Percentiles rank a stretch among this genome's conserved stretches.
phyloP scores from a whole-genome alignment of 129 eudicot genomes.

The Lonicera japonica region DNA sequence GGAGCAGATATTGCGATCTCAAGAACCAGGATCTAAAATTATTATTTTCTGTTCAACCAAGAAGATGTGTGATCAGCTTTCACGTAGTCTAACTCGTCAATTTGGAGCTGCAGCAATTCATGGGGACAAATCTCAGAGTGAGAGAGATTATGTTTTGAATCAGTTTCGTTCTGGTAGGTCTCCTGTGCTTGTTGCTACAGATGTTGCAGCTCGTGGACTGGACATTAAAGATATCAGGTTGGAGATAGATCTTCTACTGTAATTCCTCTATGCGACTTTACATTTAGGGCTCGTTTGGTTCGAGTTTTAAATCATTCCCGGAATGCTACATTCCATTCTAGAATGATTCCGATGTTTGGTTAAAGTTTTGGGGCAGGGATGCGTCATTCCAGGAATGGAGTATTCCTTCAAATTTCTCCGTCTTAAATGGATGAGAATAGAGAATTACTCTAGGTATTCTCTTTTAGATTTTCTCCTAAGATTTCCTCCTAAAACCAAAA shows the following conservation, averaged over 20 bases:
- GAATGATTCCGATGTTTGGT: no score
- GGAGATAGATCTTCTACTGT: conserved; percentile 1
- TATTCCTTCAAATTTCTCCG: no score
- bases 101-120: conserved; percentile 98
- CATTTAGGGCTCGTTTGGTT: neutral
- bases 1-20: conserved; percentile 90
- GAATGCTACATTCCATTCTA: no score
- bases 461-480: no score
- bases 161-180: conserved; percentile 80
- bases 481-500: no score
- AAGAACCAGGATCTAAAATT: conserved; percentile 85
- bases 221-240: conserved; percentile 94
- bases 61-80: conserved; percentile 91
- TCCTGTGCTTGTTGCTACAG: conserved; percentile 95
- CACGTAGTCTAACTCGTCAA: conserved; percentile 59
- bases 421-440: no score
- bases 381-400: no score
- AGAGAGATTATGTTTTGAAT: conserved; percentile 79
- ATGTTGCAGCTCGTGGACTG: conserved; percentile 98
- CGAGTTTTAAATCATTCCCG: no score
- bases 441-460: no score
- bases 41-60: conserved; percentile 91
- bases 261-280: neutral
- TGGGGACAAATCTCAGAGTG: conserved; percentile 88
- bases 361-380: no score